A percentile compares a stretch with the other conserved stretches of the same genome.
These are phyloP conservation scores for Vaccinium corymbosum DNA, from an alignment of 148 eudicot genomes.

Conservation along the genomic window DNA sequence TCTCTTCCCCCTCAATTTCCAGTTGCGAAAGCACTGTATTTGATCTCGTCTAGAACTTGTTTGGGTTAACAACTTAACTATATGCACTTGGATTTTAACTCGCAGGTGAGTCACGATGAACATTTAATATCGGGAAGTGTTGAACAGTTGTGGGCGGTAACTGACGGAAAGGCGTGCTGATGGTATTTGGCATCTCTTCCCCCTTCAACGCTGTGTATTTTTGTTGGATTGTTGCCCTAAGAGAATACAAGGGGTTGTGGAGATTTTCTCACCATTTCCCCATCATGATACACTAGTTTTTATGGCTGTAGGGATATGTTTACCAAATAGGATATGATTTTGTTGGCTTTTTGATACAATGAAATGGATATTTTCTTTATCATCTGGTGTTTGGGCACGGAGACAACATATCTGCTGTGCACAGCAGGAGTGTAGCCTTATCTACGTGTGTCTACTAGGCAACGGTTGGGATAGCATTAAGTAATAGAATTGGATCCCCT, in stretches of 20 bases:
- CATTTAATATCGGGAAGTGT: conserved; percentile 96
- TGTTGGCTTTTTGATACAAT: neutral
- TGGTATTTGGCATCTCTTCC: too few relatives aligned
- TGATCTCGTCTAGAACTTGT: neutral
- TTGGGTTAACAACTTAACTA: neutral
- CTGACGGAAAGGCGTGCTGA: conserved; percentile 52
- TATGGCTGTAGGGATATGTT: neutral
- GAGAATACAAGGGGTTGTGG: neutral
- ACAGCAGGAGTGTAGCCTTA: neutral
- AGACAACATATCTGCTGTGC: neutral
- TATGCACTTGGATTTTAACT: neutral
- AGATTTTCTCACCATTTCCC: neutral
- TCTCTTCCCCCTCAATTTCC: conserved; percentile 14
- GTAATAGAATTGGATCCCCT: too few relatives aligned
- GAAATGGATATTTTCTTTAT: neutral
- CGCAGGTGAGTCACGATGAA: conserved; percentile 98
- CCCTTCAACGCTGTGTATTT: conserved; percentile 41
- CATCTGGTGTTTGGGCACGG: too few relatives aligned
- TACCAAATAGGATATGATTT: neutral
- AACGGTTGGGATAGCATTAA: too few relatives aligned
- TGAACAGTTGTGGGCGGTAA: conserved; percentile 96
- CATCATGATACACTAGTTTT: neutral
- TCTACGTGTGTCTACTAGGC: neutral
- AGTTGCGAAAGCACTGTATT: neutral
- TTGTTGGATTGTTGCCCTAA: neutral